Conservation (phyloP, 148 eudicot species). For the Persicaria tinctoria region DNA sequence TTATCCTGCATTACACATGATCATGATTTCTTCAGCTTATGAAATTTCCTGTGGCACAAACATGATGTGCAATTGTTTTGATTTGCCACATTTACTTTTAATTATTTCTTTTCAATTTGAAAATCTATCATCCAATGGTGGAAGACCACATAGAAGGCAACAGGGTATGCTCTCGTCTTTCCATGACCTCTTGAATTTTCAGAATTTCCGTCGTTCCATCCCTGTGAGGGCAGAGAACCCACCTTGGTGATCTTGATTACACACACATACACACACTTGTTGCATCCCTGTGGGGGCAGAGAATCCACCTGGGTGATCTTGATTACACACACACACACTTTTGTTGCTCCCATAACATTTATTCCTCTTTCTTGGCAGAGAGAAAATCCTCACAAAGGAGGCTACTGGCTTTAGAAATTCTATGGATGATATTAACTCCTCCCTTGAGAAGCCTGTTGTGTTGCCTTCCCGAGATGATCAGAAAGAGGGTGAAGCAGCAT, state of each 20-base stretch:
- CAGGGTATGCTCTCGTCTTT: too few relatives aligned
- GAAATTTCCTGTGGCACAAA: too few relatives aligned
- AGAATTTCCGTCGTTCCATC: too few relatives aligned
- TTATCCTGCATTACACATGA: constrained; percentile 6
- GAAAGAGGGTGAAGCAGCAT: constrained; percentile 27
- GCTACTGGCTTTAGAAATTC: constrained; percentile 25
- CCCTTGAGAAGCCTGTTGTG: constrained; percentile 21
- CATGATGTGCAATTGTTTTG: too few relatives aligned
- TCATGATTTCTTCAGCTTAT: not conserved
- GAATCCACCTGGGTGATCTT: too few relatives aligned
- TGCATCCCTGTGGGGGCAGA: too few relatives aligned
- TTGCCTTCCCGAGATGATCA: constrained; percentile 19
- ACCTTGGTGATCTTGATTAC: not conserved
- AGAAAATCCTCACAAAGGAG: constrained; percentile 28
- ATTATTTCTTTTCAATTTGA: not conserved
- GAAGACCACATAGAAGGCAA: too few relatives aligned
- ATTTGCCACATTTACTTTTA: not conserved
- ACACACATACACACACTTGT: too few relatives aligned
- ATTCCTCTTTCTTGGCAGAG: constrained; percentile 28
- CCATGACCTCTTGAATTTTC: too few relatives aligned
- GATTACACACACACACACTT: not conserved
- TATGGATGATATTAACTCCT: constrained; percentile 21
- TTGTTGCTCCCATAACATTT: constrained; percentile 9
- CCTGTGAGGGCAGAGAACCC: not conserved
- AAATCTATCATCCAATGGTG: too few relatives aligned